Evolutionary conservation across 1,139 yeast genomes (phyloP).

Genomic region (Kluyveromyces marxianus): DNA sequence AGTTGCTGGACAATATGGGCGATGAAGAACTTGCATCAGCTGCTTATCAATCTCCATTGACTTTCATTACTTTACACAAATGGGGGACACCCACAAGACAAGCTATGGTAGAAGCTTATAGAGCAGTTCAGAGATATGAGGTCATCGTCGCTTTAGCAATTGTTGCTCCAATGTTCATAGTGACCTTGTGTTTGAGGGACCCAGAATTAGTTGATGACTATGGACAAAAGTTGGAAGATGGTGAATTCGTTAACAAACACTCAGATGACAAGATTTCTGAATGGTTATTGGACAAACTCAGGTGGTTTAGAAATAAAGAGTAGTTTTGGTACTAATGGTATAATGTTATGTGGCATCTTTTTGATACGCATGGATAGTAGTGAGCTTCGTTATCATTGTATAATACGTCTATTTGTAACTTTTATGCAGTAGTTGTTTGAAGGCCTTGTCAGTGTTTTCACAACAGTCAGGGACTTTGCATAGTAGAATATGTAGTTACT

Average conservation of each 20-base stretch:
- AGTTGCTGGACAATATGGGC: slow-evolving; percentile 19
- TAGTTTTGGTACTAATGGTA: too few species aligned
- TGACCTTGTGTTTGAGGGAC: slow-evolving; percentile 46
- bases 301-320: too few species aligned
- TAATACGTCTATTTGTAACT: too few species aligned
- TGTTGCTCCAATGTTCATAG: slow-evolving; percentile 31
- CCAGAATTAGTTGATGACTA: slow-evolving; percentile 33
- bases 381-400: too few species aligned
- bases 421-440: too few species aligned
- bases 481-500: too few species aligned
- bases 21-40: slow-evolving; percentile 32
- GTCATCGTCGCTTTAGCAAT: slow-evolving; percentile 42
- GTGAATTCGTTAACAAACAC: slow-evolving; percentile 27
- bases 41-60: slow-evolving; percentile 46
- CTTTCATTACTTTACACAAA: slow-evolving; percentile 36
- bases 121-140: slow-evolving; percentile 46
- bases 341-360: too few species aligned
- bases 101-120: slow-evolving; percentile 48
- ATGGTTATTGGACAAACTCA: too few species aligned
- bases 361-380: too few species aligned
- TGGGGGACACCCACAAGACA: slow-evolving; percentile 56
- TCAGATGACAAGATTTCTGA: too few species aligned
- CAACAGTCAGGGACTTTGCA: too few species aligned
- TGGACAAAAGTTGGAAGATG: slow-evolving; percentile 31
- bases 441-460: too few species aligned